These are phyloP conservation scores for Phoma sp. DNA, from an alignment of 2,329 filamentous ascomycete genomes.

Conservation along the genomic window DNA sequence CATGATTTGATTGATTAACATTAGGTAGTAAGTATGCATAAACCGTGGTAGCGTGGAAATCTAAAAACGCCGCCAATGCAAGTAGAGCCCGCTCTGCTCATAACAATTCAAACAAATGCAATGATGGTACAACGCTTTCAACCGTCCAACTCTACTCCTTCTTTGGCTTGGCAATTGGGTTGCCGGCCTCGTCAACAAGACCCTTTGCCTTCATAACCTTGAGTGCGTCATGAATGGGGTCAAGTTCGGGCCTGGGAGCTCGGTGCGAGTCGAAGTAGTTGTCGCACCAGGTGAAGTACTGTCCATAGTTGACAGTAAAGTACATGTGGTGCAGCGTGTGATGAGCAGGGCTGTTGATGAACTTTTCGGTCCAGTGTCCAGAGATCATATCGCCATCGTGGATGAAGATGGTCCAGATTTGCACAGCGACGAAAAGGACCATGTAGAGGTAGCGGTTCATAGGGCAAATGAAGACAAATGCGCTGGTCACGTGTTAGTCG, in stretches of 20 bases:
- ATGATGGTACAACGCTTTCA: no score
- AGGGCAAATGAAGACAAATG: slow-evolving; percentile 55
- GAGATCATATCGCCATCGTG: slow-evolving; percentile 59
- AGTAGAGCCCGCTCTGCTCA: slow-evolving; percentile 7
- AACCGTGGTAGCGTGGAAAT: slow-evolving; percentile 2
- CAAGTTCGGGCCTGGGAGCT: slow-evolving; percentile 52
- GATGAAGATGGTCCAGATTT: slow-evolving; percentile 59
- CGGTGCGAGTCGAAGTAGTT: slow-evolving; percentile 54
- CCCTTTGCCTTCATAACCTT: slow-evolving; percentile 55
- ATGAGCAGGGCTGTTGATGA: slow-evolving; percentile 57
- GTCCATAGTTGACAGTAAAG: slow-evolving; percentile 59
- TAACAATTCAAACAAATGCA: neutral
- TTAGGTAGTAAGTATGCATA: slow-evolving; percentile 12
- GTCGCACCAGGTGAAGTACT: slow-evolving; percentile 58
- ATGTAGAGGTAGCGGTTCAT: slow-evolving; percentile 56
- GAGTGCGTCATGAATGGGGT: slow-evolving; percentile 54
- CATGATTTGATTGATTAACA: slow-evolving; percentile 3
- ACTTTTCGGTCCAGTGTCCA: slow-evolving; percentile 55
- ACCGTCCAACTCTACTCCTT: slow-evolving; percentile 5
- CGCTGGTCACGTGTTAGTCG: slow-evolving; percentile 30
- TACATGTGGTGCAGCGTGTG: slow-evolving; percentile 59
- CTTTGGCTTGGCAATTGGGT: slow-evolving; percentile 40
- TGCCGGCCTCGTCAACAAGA: slow-evolving; percentile 53
- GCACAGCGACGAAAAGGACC: slow-evolving; percentile 53
- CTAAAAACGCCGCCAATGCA: slow-evolving; percentile 12